Evolutionary conservation across 768 basidiomycete species (phyloP), one percentile per base, ranked within the genome.

Genomic region (Kwoniella bestiolae): DNA sequence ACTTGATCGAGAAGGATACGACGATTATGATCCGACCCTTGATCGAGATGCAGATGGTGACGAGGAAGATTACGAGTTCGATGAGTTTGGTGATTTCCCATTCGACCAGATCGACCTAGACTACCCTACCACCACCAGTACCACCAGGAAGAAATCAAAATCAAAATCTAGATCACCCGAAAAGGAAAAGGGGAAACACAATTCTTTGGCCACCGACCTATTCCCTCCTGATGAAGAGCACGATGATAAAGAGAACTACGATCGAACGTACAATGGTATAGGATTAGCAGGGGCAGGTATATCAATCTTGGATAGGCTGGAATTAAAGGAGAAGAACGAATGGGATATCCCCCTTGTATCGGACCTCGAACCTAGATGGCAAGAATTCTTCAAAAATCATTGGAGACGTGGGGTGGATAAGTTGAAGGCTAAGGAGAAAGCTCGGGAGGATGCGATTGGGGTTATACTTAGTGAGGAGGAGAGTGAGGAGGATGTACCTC

Each of bases 381-480:
- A 65, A 55, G 75, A 74, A 9, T 77, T 74, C 44, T 77, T 69
- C 52, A 44, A 65, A 46, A 67, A 74, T 64, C 75, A 77, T 61
- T 77, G 72, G 73, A 38, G 75, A 34, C 18, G 75, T 41, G 75
- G 73, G 5, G 70, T 69, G 23, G 69, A 72, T 31, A 61, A 61
- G 31, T 29, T 26, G 16, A 61, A 61, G 8, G 59, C 16, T 29
- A 23, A 31, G 53, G 18, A 21, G 14, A 58, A 50, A 28, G 38
- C 34, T 28, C 25, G 26, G 58, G 32, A 25, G 28, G 34, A 46
- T 28, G 14, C 29, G 52, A 55, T 50, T 23, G 52, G 31, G 32
- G 56, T 32, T 38, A 52, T 56, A 14, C 1, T 38, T 28, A 44
- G 29, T 18, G 44, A 49, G 29, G 52, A 41, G 16, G 53, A 61